Percentiles rank a stretch among this genome's conserved stretches.
phyloP scores from a whole-genome alignment of 2,329 filamentous ascomycete species.

The Trichoderma semiorbis region DNA sequence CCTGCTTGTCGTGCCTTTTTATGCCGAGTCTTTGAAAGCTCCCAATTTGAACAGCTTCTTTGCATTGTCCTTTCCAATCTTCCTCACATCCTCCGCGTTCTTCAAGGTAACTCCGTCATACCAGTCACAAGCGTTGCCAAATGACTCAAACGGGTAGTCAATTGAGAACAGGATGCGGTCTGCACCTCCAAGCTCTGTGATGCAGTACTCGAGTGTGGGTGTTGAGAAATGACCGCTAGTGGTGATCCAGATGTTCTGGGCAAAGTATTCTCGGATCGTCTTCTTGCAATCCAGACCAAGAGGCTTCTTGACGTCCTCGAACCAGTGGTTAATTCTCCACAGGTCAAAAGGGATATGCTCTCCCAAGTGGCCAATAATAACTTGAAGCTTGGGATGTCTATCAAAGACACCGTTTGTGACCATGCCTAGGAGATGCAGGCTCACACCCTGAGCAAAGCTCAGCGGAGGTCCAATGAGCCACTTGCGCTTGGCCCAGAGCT shows the following conservation, averaged over 20 bases:
- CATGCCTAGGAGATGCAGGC: constrained; percentile 53
- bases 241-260: constrained; percentile 54
- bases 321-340: constrained; percentile 52
- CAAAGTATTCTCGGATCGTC: constrained; percentile 51
- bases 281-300: constrained; percentile 47
- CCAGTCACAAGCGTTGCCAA: constrained; percentile 41
- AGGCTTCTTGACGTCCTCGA: constrained; percentile 53
- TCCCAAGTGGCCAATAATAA: constrained; percentile 47
- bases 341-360: constrained; percentile 49
- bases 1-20: not conserved
- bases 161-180: constrained; percentile 52
- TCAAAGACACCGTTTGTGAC: constrained; percentile 51
- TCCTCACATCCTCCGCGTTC: constrained; percentile 34
- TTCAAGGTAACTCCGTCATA: constrained; percentile 38
- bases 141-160: constrained; percentile 51
- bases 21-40: constrained; percentile 31
- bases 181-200: constrained; percentile 45
- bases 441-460: constrained; percentile 57
- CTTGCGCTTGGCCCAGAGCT: constrained; percentile 55
- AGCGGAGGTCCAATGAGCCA: constrained; percentile 59
- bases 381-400: constrained; percentile 42
- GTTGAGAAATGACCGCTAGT: constrained; percentile 56
- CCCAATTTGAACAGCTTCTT: constrained; percentile 40
- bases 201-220: constrained; percentile 47
- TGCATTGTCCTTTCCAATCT: constrained; percentile 43